phyloP scores from a whole-genome alignment of 352 stramenopile genomes.

The Phytophthora cajani region DNA sequence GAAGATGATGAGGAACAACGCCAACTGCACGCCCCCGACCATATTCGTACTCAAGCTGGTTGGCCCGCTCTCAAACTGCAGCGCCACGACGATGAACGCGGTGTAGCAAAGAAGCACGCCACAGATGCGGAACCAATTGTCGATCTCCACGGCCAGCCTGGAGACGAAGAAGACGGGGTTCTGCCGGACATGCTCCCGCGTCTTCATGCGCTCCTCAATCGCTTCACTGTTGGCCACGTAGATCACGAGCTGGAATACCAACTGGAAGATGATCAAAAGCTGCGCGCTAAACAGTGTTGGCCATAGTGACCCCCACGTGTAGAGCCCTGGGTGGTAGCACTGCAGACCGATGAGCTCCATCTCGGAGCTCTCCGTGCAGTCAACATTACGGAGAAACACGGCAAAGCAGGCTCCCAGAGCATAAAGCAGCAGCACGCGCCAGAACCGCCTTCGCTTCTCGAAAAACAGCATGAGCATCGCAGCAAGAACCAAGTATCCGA shows the following conservation, averaged over 20 bases:
- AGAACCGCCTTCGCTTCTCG: slow-evolving; percentile 76
- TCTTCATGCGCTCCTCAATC: slow-evolving; percentile 70
- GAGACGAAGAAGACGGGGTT: slow-evolving; percentile 83
- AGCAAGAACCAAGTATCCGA: slow-evolving; percentile 83
- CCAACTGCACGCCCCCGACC: slow-evolving; percentile 65
- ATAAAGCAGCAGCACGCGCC: slow-evolving; percentile 81
- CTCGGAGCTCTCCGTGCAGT: slow-evolving; percentile 51
- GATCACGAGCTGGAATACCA: slow-evolving; percentile 88
- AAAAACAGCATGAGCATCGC: slow-evolving; percentile 86
- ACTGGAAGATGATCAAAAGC: slow-evolving; percentile 83
- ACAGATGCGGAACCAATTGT: slow-evolving; percentile 77
- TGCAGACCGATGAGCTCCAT: slow-evolving; percentile 74
- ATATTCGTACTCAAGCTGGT: slow-evolving; percentile 69
- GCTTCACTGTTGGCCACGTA: slow-evolving; percentile 79
- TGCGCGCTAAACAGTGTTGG: slow-evolving; percentile 84
- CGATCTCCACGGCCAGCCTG: slow-evolving; percentile 69
- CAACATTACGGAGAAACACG: slow-evolving; percentile 80
- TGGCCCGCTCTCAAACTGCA: slow-evolving; percentile 67
- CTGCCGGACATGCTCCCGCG: slow-evolving; percentile 66
- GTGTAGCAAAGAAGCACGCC: slow-evolving; percentile 77
- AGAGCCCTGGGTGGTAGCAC: slow-evolving; percentile 65
- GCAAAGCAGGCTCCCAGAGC: slow-evolving; percentile 74
- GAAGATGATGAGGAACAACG: slow-evolving; percentile 69
- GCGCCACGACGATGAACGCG: slow-evolving; percentile 68
- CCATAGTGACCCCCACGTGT: slow-evolving; percentile 79